Evolutionary conservation across 2,329 filamentous ascomycete species (phyloP).

Genomic region (Epichloe brachyelytri): DNA sequence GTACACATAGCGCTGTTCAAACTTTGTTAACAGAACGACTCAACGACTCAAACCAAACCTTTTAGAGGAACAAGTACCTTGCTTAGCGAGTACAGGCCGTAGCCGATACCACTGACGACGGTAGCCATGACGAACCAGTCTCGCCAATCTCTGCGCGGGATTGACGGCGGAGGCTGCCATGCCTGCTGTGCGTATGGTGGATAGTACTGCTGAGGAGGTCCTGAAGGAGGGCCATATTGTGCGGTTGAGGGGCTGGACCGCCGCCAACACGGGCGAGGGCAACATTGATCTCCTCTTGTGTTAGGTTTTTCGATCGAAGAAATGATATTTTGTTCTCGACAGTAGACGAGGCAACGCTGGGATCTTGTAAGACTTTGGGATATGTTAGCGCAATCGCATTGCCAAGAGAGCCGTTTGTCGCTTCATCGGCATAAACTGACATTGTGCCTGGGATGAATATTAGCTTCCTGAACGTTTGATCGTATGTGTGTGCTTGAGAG

Average conservation of each 20-base stretch:
- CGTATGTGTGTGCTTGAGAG: background rate
- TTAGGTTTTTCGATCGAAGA: constrained; percentile 91
- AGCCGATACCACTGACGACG: constrained; percentile 77
- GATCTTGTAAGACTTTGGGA: constrained; percentile 72
- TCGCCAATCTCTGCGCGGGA: constrained; percentile 82
- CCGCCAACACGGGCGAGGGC: constrained; percentile 66
- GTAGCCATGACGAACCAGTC: constrained; percentile 99
- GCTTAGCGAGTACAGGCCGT: constrained; percentile 76
- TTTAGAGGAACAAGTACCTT: constrained; percentile 44
- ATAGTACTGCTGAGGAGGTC: constrained; percentile 31
- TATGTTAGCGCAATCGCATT: background rate
- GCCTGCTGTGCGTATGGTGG: constrained; percentile 38
- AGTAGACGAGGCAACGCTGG: constrained; percentile 78
- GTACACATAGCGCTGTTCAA: constrained; percentile 65
- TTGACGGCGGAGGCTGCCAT: constrained; percentile 45
- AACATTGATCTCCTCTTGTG: constrained; percentile 83
- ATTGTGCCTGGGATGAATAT: constrained; percentile 24
- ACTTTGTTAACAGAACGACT: background rate
- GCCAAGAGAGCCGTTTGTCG: background rate
- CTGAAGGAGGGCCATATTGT: constrained; percentile 30
- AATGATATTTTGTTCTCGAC: constrained; percentile 88
- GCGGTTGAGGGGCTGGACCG: constrained; percentile 30
- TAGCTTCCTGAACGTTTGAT: background rate
- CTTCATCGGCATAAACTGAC: constrained; percentile 19
- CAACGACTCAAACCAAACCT: background rate